Evolutionary conservation across 352 stramenopile species (phyloP).

Genomic region (Phytophthora tubulina): DNA sequence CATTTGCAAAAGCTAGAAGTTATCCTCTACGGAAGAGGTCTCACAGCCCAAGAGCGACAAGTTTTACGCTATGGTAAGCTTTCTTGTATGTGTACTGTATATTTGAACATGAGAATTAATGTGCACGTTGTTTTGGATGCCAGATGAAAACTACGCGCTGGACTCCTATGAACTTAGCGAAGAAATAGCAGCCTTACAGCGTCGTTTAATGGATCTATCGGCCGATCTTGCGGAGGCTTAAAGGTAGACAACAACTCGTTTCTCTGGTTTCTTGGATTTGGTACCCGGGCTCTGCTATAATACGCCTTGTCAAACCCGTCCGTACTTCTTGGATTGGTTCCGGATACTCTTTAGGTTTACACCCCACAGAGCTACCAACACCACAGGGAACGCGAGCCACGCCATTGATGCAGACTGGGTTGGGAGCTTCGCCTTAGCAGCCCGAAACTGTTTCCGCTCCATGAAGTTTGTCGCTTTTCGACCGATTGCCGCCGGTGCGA

Average conservation of each 20-base stretch:
- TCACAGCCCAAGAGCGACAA: constrained; percentile 60
- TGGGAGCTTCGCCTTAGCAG: constrained; percentile 59
- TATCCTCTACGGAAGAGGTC: constrained; percentile 64
- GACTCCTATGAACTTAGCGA: constrained; percentile 69
- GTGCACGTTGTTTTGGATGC: neutral
- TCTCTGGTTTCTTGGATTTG: no score
- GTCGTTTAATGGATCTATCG: constrained; percentile 71
- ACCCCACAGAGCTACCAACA: constrained; percentile 64
- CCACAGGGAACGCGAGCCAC: constrained; percentile 70
- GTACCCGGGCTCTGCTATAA: neutral
- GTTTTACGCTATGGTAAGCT: constrained; percentile 50
- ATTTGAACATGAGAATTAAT: constrained; percentile 5
- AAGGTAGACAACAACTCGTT: no score
- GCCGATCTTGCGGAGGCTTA: constrained; percentile 59
- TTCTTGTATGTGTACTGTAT: neutral
- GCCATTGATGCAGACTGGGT: constrained; percentile 65
- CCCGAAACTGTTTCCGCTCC: constrained; percentile 66
- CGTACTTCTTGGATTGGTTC: no score
- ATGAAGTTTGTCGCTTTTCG: constrained; percentile 65
- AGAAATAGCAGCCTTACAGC: constrained; percentile 68
- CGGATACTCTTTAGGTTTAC: constrained; percentile 53
- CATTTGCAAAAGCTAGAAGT: constrained; percentile 81
- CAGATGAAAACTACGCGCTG: constrained; percentile 64
- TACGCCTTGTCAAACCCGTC: no score
- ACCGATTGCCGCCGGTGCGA: constrained; percentile 58